Evolutionary conservation across 768 basidiomycete genomes (phyloP), one percentile per base, ranked within the genome.

Genomic region (Termitomyces sp.): DNA sequence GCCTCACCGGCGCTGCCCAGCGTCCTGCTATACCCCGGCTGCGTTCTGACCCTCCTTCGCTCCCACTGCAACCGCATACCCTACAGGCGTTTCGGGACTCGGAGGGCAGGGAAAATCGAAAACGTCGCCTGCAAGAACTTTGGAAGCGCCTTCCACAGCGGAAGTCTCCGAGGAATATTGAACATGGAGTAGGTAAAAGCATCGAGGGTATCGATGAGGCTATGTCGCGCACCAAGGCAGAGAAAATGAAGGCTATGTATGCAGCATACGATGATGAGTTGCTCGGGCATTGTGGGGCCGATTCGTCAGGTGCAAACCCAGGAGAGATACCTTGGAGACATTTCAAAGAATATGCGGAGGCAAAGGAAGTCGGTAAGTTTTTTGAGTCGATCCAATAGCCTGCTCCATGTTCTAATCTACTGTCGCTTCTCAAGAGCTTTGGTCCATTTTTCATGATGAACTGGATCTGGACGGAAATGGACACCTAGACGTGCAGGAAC

Each of bases 381-480:
- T 56, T 55, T 51, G 14, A 59, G 58, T 60, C 50, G 42, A n/a
- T 23, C 26, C 40, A 37, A 21, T 58, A 35, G 50, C 50, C 57
- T 30, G 21, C 46, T 60, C 38, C 62, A 58, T 60, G 50, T 40
- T 69, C 57, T 61, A 17, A 50, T 35, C 38, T 3, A 48, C 14
- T 45, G 53, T 56, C 5, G 6, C 37, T n/a, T 45, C 31, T 40
- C 12, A 30, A 92, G 94, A 96, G 70, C 77, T 97, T 21, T 97
- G 95, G 95, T 77, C 82, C 50, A 85, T 94, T 54, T 97, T 97
- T 71, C 91, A 91, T 61, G 79, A 93, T 66, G 89, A 94, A 64
- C 80, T 97, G 49, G 95, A 96, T 73, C 75, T 93, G 59, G 93
- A 97, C 65, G 82, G 89, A 28, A 91, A 97, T 70, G 94, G 92